Base-by-base conservation (phyloP, 1,284 basidiomycete species). In the Vanrija sp. region DNA sequence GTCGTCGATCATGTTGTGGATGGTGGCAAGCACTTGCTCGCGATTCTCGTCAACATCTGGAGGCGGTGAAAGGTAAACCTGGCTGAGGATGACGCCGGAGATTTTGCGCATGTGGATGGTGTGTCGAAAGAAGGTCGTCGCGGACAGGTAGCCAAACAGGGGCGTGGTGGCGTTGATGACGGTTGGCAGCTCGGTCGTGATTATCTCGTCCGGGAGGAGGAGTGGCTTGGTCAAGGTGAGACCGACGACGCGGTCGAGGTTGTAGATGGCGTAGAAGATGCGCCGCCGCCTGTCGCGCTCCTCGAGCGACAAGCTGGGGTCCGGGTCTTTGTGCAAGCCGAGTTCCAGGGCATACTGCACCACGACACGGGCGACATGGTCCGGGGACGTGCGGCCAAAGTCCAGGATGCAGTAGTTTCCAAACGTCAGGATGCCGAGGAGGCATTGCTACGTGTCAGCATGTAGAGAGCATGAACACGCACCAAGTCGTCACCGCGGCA, bases 261-360 rank as follows among this genome's bases (percentile, higher is more conserved):
- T 46, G 29, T 55, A 51, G 34, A 58, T 25, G 3, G 49, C 39
- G 49, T 53, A 58, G 45, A 58, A 58, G 21, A 58, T 19, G 23
- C 53, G 25, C 16, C 53, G 50, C 6, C 52, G 29, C 9, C 45
- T 46, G 5, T 58, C 57, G 38, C 51, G 57, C 18, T 40, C 42
- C 14, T 45, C 38, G 16, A 38, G n/a, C 25, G 49, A 25, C 25
- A 58, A 38, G 9, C 19, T 39, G 18, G 43, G 38, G 9, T 55
- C 49, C 34, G 34, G 34, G 12, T 58, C 57, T n/a, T 43, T 18
- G 40, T 58, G 52, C 6, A 55, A 29, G 6, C 52, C 40, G 23
- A 55, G 29, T 23, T 55, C 53, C 19, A 58, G 10, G 14, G 46
- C 53, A 23, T 50, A 43, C 15, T 29, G n/a, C 10, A 49, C 43